These are phyloP conservation scores for Eutrema yunnanense DNA, from an alignment of 345 rosid genomes.

Conservation along the genomic window DNA sequence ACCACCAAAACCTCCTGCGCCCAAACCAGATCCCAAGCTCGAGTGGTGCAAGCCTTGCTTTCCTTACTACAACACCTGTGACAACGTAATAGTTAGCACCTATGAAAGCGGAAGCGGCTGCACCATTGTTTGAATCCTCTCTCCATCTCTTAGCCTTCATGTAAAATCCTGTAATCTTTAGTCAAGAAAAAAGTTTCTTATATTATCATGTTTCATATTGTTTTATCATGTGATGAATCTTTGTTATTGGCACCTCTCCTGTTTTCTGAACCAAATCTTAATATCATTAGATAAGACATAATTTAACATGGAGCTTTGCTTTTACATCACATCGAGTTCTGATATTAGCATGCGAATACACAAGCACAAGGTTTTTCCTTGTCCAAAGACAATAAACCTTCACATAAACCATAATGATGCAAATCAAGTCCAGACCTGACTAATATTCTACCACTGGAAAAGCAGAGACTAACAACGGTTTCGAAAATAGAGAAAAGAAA, in stretches of 20 bases:
- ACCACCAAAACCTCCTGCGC: constrained; percentile 23
- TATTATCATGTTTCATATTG: background rate
- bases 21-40: background rate
- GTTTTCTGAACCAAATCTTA: background rate
- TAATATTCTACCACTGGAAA: background rate
- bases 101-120: constrained; percentile 21
- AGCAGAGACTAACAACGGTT: background rate
- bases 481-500: background rate
- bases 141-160: constrained; percentile 11
- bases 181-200: background rate
- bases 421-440: constrained; percentile 3
- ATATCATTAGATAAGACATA: background rate
- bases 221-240: background rate
- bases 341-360: background rate
- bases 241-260: background rate
- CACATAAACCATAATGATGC: constrained; percentile 1
- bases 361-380: background rate
- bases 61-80: constrained; percentile 2
- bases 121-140: constrained; percentile 21
- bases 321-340: constrained; percentile 1
- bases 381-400: background rate
- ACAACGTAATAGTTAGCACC: constrained; percentile 9
- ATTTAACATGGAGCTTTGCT: background rate
- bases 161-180: background rate
- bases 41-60: constrained; percentile 2